phyloP scores from a whole-genome alignment of 140 eudicot genomes.

The Stevia rebaudiana region DNA sequence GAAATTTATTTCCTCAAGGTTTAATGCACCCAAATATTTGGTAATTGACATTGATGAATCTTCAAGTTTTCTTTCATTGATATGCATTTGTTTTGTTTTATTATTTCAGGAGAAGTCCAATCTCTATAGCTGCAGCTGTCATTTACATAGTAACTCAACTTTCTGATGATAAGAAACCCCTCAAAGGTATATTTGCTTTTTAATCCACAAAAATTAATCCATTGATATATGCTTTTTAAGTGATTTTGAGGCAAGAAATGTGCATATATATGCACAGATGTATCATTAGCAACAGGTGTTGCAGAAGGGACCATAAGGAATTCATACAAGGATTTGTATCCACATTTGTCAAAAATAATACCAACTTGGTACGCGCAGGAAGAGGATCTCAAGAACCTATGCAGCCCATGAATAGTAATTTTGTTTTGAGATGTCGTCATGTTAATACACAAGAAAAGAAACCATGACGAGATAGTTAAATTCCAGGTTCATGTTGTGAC shows the following conservation, averaged over 20 bases:
- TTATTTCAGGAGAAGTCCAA: slow-evolving; percentile 68
- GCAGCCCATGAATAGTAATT: slow-evolving; percentile 14
- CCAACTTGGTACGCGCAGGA: slow-evolving; percentile 42
- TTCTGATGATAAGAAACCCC: slow-evolving; percentile 65
- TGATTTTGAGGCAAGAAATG: neutral
- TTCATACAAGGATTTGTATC: slow-evolving; percentile 39
- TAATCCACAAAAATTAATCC: neutral
- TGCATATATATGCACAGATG: slow-evolving; percentile 33
- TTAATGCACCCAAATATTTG: neutral
- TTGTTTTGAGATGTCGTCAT: neutral
- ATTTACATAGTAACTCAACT: slow-evolving; percentile 69
- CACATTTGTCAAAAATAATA: slow-evolving; percentile 36
- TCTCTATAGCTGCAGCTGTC: slow-evolving; percentile 79
- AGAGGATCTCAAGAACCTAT: slow-evolving; percentile 29
- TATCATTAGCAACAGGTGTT: slow-evolving; percentile 34
- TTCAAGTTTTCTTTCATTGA: neutral
- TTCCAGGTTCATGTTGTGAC: neutral
- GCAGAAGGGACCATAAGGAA: slow-evolving; percentile 43
- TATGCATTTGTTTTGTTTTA: neutral
- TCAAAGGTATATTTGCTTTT: slow-evolving; percentile 40
- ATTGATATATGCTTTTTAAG: neutral
- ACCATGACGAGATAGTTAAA: neutral
- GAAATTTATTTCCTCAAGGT: too few relatives aligned
- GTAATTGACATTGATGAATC: neutral
- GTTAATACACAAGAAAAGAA: neutral